Evolutionary conservation across 75 land plant species (phyloP), one percentile per base, ranked within the genome.

Genomic region (Sequoia sempervirens): DNA sequence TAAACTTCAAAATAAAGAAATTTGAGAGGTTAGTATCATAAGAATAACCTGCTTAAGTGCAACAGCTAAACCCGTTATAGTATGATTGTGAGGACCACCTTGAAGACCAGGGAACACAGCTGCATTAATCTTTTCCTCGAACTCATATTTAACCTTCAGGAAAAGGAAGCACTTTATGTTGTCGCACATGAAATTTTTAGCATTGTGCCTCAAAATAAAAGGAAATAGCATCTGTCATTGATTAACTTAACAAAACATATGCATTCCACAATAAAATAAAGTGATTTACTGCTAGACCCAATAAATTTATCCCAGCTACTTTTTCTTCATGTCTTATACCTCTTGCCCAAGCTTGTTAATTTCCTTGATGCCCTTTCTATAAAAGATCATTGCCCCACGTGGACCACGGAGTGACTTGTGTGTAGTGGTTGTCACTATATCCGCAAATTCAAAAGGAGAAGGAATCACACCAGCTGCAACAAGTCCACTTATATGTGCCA

Each of bases 51-150:
- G 91, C 64, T 90, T 90, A 64, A 90, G 90, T 11, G 91, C 91
- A 53, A 90, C 91, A 50, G 91, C 91, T 73, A 90, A 85, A 37
- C 91, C 91, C 40, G 88, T 74, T 70, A 90, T 90, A 4, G 91
- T 90, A 76, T 90, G 88, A 80, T 87, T 87, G 83, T 87, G 88
- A 30, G 88, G 88, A 86, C 88, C 88, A 80, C 88, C 88, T 85
- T 87, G 87, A 78, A 87, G 87, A 32, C 88, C 88, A 46, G 87
- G 87, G 30, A 86, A 86, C 34, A 91, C 91, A 68, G 92, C 91
- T 58, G 82, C 84, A 83, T 91, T 91, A 46, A 91, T 89, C 61
- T 87, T 89, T 81, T 91, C 92, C 43, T 89, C 92, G 30, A 72
- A 91, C 56, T 91, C 92, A 82, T 91, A 91, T 75, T 87, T 53